Evolutionary conservation across 768 basidiomycete species (phyloP), one percentile per base, ranked within the genome.

Genomic region (Leccinum variicolor): DNA sequence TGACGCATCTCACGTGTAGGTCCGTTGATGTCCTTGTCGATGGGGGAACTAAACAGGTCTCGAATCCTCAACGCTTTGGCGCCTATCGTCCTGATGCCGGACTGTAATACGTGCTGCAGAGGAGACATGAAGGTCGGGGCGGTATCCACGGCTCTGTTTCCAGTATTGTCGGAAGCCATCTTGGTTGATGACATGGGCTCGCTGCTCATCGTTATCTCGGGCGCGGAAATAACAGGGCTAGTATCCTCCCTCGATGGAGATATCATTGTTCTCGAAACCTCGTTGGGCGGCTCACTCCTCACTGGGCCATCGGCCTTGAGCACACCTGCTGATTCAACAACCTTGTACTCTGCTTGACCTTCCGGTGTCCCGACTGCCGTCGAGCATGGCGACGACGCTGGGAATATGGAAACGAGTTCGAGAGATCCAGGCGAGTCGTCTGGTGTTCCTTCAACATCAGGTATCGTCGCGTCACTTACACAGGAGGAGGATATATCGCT

Each of bases 1-100:
- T 39, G 26, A 2, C 46, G 55, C 13, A 59, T 34, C 39, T 62
- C 52, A 17, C 66, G 50, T 17, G 17, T 58, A 14, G 49, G 53
- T 3, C 9, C 41, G 21, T 56, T 55, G 13, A 10, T 19, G 0
- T 36, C 33, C 45, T 52, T 26, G 15, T 53, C 57, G 10, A 61
- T 59, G 23, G 54, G 21, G 3, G 64, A 56, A 2, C 54, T 17
- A n/a, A 57, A 61, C 14, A 54, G 0, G 21, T 55, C 57, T 1
- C 53, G 58, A 17, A 60, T 29, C 23, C n/a, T 52, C 2, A 46
- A 41, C 11, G 13, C 34, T 7, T 49, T 14, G 17, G 31, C 26
- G 2, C 52, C 33, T 7, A 4, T 14, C 1, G n/a, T 11, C 56
- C 2, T 53, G 1, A 21, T 1, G 4, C 5, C 11, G 0, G 41